Percentiles rank a stretch among this genome's conserved stretches.
Evolutionary conservation across 108 stramenopile genomes (phyloP).

Genomic region (Parmales sp.): DNA sequence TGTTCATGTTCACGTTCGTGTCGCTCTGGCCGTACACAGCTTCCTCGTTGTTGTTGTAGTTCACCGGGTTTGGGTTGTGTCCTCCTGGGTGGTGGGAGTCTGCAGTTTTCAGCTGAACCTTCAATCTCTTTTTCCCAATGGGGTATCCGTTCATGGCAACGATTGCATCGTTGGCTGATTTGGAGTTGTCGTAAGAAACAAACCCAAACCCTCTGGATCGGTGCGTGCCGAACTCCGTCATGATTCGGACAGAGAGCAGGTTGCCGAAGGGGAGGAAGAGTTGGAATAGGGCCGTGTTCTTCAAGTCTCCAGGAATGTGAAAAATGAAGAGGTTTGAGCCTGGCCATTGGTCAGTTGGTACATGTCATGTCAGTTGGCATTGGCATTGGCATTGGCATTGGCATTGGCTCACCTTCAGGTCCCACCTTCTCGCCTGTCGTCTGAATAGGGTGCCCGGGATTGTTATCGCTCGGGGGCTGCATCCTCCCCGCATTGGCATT

Average conservation of each 20-base stretch:
- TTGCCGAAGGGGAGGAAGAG: constrained; percentile 80
- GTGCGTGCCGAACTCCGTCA: constrained; percentile 89
- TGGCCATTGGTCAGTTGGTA: constrained; percentile 49
- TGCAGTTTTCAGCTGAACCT: constrained; percentile 64
- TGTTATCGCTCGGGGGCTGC: no score
- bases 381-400: no score
- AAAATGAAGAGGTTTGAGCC: constrained; percentile 92
- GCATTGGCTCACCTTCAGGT: constrained; percentile 4
- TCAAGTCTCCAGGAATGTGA: constrained; percentile 93
- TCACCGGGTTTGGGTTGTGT: no score
- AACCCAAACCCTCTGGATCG: constrained; percentile 93
- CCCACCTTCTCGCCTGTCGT: not conserved
- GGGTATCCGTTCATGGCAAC: not conserved
- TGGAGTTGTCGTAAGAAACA: constrained; percentile 68
- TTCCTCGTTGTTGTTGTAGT: no score
- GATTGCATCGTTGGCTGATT: not conserved
- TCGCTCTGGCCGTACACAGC: no score
- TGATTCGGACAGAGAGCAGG: constrained; percentile 85
- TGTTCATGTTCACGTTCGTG: no score
- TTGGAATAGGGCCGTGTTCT: constrained; percentile 81
- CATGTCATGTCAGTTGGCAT: no score
- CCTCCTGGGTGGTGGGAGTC: not conserved
- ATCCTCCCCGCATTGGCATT: no score
- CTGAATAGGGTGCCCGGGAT: not conserved
- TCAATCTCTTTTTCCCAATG: constrained; percentile 77